Evolutionary conservation across 257 asterid species (phyloP), one percentile per base, ranked within the genome.

Genomic region (Solanum lignicaule): DNA sequence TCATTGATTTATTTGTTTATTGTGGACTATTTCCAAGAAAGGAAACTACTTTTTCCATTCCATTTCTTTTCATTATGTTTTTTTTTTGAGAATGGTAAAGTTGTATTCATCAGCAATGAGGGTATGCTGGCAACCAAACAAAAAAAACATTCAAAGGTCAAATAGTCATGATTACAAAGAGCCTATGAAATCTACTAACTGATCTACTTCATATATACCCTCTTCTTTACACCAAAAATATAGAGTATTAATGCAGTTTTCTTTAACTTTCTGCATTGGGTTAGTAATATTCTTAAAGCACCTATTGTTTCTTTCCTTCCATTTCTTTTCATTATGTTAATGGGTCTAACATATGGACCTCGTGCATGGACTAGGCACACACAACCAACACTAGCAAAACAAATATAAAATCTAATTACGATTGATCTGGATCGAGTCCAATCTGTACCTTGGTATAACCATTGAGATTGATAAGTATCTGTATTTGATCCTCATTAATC

Each of bases 401-500:
- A 52, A 52, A 46, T 33, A 8, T 62, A 87, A 87, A 68, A 73
- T 32, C 84, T 16, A n/a, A 87, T 48, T 43, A 69, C 76, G 71
- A 85, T 52, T n/a, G 65, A 78, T 43, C 62, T 21, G 52, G 83
- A 81, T 82, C 1, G 21, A 82, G 69, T 29, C 41, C 31, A 81
- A 82, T 48, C 9, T 82, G 69, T 88, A 96, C 99, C 98, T 97
- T 97, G 4, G 99, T 97, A 91, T 97, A 97, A 78, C 99, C 99
- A 90, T 97, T 97, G 84, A 97, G 99, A 92, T 97, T 97, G 89
- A 97, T 87, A 87, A 97, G 99, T 90, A 97, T 93, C 86, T 97
- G 99, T 91, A 97, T 95, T 90, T 97, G 97, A 89, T 95, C 95
- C 65, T 97, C 98, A 81, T 95, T 94, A 79, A 97, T 97, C 98